Evolutionary conservation across 1,284 basidiomycete species (phyloP).

Genomic region (Marasmius sp.): DNA sequence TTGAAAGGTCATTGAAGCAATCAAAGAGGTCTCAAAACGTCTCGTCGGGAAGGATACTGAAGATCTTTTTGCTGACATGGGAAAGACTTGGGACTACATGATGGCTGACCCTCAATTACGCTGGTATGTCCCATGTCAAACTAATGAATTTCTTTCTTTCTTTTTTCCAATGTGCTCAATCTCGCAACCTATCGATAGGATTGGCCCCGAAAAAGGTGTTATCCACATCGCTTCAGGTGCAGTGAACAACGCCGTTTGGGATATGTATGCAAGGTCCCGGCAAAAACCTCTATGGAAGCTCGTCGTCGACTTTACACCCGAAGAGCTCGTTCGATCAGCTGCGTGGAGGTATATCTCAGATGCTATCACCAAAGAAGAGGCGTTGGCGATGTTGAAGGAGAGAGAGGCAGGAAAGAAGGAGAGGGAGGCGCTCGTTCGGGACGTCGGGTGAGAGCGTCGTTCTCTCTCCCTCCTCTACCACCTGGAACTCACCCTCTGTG

Average conservation of each 20-base stretch:
- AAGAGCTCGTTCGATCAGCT: constrained; percentile 83
- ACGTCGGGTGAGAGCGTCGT: constrained; percentile 74
- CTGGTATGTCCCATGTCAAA: constrained; percentile 55
- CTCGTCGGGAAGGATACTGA: constrained; percentile 86
- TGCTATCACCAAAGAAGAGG: constrained; percentile 89
- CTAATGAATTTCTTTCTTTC: constrained; percentile 1
- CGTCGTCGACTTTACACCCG: constrained; percentile 81
- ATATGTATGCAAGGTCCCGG: constrained; percentile 77
- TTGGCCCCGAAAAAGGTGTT: constrained; percentile 86
- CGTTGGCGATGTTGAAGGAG: constrained; percentile 78
- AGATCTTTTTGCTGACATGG: constrained; percentile 87
- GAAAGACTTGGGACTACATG: constrained; percentile 77
- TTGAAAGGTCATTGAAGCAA: constrained; percentile 77
- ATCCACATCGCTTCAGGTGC: constrained; percentile 83
- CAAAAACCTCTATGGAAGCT: constrained; percentile 87
- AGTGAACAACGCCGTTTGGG: constrained; percentile 82
- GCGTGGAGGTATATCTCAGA: constrained; percentile 94
- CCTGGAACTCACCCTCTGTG: too few relatives aligned
- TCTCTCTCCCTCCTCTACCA: constrained; percentile 66
- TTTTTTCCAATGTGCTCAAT: too few relatives aligned
- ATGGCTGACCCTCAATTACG: constrained; percentile 86
- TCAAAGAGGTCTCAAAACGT: constrained; percentile 75
- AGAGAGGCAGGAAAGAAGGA: constrained; percentile 78
- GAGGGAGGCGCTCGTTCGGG: constrained; percentile 71
- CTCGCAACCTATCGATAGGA: too few relatives aligned